Base-by-base conservation (phyloP, 2,329 filamentous ascomycete species). In the Biscogniauxia mediterranea region DNA sequence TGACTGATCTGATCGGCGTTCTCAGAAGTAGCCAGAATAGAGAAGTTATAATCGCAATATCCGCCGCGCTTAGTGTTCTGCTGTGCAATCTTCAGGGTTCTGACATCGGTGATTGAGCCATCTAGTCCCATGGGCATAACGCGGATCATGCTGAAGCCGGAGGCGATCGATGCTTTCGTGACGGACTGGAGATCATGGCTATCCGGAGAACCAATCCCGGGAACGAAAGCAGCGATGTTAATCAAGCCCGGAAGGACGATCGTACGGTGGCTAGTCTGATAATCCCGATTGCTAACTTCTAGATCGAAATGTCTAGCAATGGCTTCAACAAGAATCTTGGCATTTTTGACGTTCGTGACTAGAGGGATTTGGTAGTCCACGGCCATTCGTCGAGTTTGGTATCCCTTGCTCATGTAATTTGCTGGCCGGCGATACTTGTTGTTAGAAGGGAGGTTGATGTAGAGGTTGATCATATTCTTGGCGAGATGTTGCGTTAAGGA, bases 261-360 rank as follows among this genome's bases (percentile, higher is more conserved):
- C 3, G 89, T 91, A 66, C 87, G 85, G 75, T 93, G 90, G 78
- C 95, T 97, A 54, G 92, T 94, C 80, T 97, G 93, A 78, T 89
- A 96, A 78, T 99, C 95, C 60, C 93, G 87, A 66, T 88, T 89
- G 73, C 87, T 86, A 60, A 99, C 87, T 46, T 91, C 88, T 58
- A 99, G 83, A 68, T 93, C 88, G 73, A 92, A 97, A 75, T 96
- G 90, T 61, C 94, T 89, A 60, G 93, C 89, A 66, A 99, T 91
- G 21, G 94, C 95, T 79, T 99, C 95, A 57, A 99, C 89, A 56
- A 99, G 80, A 62, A 99, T 92, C 84, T 98, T 99, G 62, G 95
- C 95, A 74, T 97, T 98, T 85, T 99, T 99, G 77, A 99, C 95
- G 71, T 99, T 99, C 59, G 95, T 99, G 19, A 99, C 94, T 63